A percentile compares a stretch with the other conserved stretches of the same genome.
These are phyloP conservation scores for Ustilago curta DNA, from an alignment of 1,284 basidiomycete species.

Conservation along the genomic window DNA sequence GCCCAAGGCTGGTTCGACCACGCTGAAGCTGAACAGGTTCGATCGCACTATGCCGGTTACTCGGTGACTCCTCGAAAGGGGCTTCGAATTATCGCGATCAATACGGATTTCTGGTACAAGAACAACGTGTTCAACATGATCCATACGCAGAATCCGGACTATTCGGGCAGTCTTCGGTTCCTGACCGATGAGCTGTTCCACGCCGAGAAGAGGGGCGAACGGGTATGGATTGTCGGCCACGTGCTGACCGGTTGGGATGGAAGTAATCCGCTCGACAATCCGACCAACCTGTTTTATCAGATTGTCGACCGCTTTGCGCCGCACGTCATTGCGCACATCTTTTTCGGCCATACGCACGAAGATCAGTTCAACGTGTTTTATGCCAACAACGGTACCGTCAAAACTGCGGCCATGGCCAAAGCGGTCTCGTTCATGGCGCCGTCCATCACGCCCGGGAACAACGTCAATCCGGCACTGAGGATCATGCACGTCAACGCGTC, in stretches of 20 bases:
- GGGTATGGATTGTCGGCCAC: constrained; percentile 82
- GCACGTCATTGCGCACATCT: constrained; percentile 83
- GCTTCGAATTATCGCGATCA: constrained; percentile 79
- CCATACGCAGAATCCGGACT: constrained; percentile 78
- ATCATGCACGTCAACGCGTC: constrained; percentile 82
- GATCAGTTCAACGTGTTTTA: constrained; percentile 84
- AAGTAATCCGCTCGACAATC: constrained; percentile 74
- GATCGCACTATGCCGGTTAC: constrained; percentile 80
- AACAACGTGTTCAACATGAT: constrained; percentile 80
- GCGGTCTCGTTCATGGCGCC: constrained; percentile 75
- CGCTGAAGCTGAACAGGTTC: constrained; percentile 75
- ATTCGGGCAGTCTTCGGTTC: constrained; percentile 81
- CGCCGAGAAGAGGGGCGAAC: constrained; percentile 58
- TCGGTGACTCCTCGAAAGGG: constrained; percentile 78
- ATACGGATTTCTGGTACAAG: constrained; percentile 75
- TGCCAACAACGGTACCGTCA: constrained; percentile 76
- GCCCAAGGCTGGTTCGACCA: constrained; percentile 78
- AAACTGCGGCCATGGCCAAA: constrained; percentile 17
- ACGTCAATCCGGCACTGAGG: constrained; percentile 82
- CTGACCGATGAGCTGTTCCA: constrained; percentile 81
- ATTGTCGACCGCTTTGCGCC: constrained; percentile 83
- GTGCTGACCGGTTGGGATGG: constrained; percentile 78
- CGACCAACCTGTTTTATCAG: constrained; percentile 61
- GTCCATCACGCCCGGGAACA: constrained; percentile 79
- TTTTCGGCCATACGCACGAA: constrained; percentile 85